Evolutionary conservation across 108 stramenopile species (phyloP).

Genomic region (Cylindrotheca fusiformis): DNA sequence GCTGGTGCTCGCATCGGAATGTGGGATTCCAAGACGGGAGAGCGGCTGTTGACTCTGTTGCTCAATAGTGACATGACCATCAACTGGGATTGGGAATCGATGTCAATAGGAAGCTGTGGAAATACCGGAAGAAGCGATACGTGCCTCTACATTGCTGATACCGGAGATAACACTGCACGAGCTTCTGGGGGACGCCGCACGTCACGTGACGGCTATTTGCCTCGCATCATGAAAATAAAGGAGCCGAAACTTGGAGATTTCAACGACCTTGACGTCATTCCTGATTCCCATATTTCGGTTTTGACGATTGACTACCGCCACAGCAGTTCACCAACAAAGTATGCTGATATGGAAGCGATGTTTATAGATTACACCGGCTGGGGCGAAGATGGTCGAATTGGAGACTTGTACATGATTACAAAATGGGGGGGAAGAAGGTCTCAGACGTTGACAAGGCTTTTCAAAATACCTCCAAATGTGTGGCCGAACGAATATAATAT

Average conservation of each 20-base stretch:
- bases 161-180: conserved; percentile 11
- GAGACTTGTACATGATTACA: conserved; percentile 9
- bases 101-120: conserved; percentile 4
- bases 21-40: not conserved
- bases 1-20: not conserved
- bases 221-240: not conserved
- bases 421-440: not conserved
- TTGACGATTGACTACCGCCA: conserved; percentile 1
- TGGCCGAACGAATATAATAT: not conserved
- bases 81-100: conserved; percentile 2
- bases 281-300: not conserved
- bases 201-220: not conserved
- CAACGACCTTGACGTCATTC: not conserved
- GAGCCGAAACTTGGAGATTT: not conserved
- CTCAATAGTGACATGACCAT: not conserved
- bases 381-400: conserved; percentile 2
- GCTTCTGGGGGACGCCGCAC: not conserved
- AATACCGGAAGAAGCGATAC: not conserved
- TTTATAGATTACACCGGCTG: conserved; percentile 5
- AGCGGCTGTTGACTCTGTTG: not conserved
- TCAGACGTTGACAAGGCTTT: not conserved
- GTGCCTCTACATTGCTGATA: conserved; percentile 9
- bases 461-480: not conserved
- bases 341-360: conserved; percentile 8
- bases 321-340: not conserved